phyloP scores from a whole-genome alignment of 495 filamentous ascomycete species.

The Xylaria telfairii region DNA sequence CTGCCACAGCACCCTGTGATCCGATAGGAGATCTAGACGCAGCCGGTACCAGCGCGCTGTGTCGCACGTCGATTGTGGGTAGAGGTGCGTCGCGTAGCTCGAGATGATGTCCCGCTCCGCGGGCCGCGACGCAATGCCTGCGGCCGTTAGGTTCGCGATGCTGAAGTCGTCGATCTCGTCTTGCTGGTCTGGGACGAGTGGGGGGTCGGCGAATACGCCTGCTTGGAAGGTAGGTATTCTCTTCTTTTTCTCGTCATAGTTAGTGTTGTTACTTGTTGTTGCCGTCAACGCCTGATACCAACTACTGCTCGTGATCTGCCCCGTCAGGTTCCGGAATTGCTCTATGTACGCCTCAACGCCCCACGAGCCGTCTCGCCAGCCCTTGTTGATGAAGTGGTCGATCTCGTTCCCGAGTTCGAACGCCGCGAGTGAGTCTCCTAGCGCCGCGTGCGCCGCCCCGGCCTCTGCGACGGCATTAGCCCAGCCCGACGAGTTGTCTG shows the following conservation, averaged over 20 bases:
- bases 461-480: constrained; percentile 37
- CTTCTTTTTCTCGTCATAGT: neutral
- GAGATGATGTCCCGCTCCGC: constrained; percentile 51
- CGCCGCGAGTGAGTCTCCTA: constrained; percentile 31
- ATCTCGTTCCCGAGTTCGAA: constrained; percentile 45
- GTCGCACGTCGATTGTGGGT: constrained; percentile 43
- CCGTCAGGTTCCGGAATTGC: constrained; percentile 39
- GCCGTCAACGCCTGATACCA: constrained; percentile 31
- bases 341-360: constrained; percentile 31
- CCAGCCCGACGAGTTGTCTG: constrained; percentile 34
- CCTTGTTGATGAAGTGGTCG: constrained; percentile 42
- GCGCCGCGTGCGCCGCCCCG: constrained; percentile 31
- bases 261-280: neutral
- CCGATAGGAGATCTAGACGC: constrained; percentile 35
- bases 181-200: constrained; percentile 40
- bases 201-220: constrained; percentile 40
- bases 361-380: constrained; percentile 37
- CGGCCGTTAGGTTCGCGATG: constrained; percentile 48
- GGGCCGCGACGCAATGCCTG: constrained; percentile 68
- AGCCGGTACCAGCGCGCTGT: constrained; percentile 34
- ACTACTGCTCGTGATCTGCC: constrained; percentile 28
- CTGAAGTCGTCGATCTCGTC: constrained; percentile 41
- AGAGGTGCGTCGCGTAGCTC: constrained; percentile 39
- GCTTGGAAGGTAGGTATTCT: constrained; percentile 36
- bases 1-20: constrained; percentile 36